These are phyloP conservation scores for Eremothecium cymbalariae DNA, from an alignment of 1,139 yeast genomes.

Conservation along the genomic window DNA sequence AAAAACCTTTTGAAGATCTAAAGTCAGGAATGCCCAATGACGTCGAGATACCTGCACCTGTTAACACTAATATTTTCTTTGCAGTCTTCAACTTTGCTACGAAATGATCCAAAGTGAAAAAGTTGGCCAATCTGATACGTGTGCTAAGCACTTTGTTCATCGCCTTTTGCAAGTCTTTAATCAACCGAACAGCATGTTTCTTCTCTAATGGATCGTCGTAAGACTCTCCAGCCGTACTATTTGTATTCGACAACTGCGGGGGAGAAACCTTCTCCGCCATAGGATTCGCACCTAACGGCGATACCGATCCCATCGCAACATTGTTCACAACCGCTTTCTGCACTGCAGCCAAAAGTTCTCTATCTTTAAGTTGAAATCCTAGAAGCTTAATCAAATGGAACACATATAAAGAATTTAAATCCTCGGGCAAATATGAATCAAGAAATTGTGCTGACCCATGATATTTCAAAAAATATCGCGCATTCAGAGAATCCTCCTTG, in stretches of 20 bases:
- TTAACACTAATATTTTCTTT: slow-evolving; percentile 62
- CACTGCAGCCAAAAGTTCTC: slow-evolving; percentile 34
- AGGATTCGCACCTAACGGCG: slow-evolving; percentile 14
- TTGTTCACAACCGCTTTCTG: slow-evolving; percentile 29
- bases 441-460: slow-evolving; percentile 55
- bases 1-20: slow-evolving; percentile 82
- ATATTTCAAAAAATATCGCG: slow-evolving; percentile 52
- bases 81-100: slow-evolving; percentile 46
- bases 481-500: slow-evolving; percentile 39
- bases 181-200: slow-evolving; percentile 40
- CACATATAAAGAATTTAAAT: slow-evolving; percentile 49
- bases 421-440: slow-evolving; percentile 50
- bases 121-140: slow-evolving; percentile 45
- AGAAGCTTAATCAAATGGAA: slow-evolving; percentile 41
- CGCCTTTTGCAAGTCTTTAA: slow-evolving; percentile 48
- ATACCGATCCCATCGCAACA: slow-evolving; percentile 9
- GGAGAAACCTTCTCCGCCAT: slow-evolving; percentile 10
- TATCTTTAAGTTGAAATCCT: slow-evolving; percentile 45
- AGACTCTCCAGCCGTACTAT: slow-evolving; percentile 18
- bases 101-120: slow-evolving; percentile 55
- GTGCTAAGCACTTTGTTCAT: slow-evolving; percentile 50
- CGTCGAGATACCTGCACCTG: slow-evolving; percentile 96
- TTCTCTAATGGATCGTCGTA: slow-evolving; percentile 36
- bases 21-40: slow-evolving; percentile 92
- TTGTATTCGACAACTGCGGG: slow-evolving; percentile 9